Percentiles rank a stretch among this genome's conserved stretches.
These are phyloP conservation scores for Amaranthus tricolor DNA, from an alignment of 179 eudicot species.

Conservation along the genomic window DNA sequence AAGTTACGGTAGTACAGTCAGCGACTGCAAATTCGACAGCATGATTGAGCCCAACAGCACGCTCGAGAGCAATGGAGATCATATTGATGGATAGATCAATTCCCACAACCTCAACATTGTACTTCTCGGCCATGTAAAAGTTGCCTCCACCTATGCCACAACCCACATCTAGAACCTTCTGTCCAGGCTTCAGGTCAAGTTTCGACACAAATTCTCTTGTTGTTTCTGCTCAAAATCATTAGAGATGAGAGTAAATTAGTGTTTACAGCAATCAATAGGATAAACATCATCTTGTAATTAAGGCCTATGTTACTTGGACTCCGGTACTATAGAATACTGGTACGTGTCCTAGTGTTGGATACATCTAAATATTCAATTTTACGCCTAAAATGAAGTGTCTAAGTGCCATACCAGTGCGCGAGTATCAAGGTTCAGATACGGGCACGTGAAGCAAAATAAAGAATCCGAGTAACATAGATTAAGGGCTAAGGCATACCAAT, in stretches of 20 bases:
- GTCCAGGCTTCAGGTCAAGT: slow-evolving; percentile 85
- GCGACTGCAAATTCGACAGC: slow-evolving; percentile 91
- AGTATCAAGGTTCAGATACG: no score
- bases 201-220: slow-evolving; percentile 81
- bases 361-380: no score
- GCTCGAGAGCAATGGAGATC: slow-evolving; percentile 88
- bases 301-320: no score
- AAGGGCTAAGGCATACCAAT: slow-evolving; percentile 62
- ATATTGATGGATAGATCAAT: slow-evolving; percentile 88
- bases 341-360: no score
- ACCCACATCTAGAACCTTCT: slow-evolving; percentile 93
- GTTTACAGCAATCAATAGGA: not conserved
- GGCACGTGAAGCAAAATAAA: no score
- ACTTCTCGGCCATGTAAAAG: slow-evolving; percentile 92
- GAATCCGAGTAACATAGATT: no score
- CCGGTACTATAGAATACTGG: no score
- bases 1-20: slow-evolving; percentile 85
- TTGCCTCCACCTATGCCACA: slow-evolving; percentile 98
- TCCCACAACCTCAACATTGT: slow-evolving; percentile 79
- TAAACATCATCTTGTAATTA: not conserved
- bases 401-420: no score
- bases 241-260: not conserved
- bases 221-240: slow-evolving; percentile 56
- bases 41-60: slow-evolving; percentile 69
- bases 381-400: no score